Base-by-base conservation (phyloP, 2,329 filamentous ascomycete genomes). In the Aureobasidium musti region DNA sequence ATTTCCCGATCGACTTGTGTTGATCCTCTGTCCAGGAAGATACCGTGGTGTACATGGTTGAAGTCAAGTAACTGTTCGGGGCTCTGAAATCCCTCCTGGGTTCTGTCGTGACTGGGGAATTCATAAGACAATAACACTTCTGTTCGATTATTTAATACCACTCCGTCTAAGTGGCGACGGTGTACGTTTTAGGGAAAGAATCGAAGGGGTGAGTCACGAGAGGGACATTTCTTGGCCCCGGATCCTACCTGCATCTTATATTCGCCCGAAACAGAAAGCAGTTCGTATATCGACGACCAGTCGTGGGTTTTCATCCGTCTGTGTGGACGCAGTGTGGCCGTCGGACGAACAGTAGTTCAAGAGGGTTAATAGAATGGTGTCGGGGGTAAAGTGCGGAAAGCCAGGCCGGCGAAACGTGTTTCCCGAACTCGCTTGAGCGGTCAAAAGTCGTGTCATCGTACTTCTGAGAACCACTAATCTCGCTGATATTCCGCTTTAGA, bases 111-210 rank as follows among this genome's bases (percentile, higher is more conserved):
- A n/a, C n/a, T n/a, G n/a, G n/a, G n/a, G n/a, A n/a, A n/a, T n/a
- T n/a, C n/a, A n/a, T n/a, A n/a, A n/a, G n/a, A n/a, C n/a, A n/a
- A n/a, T n/a, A n/a, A n/a, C n/a, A n/a, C n/a, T n/a, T n/a, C n/a
- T n/a, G n/a, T n/a, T n/a, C n/a, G n/a, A n/a, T n/a, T n/a, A n/a
- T n/a, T n/a, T n/a, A n/a, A n/a, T n/a, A n/a, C n/a, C n/a, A n/a
- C n/a, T n/a, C n/a, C n/a, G n/a, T n/a, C n/a, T n/a, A n/a, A n/a
- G n/a, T n/a, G n/a, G n/a, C n/a, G n/a, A n/a, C n/a, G 45, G 59
- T 63, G 59, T 52, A 10, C 59, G 33, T 7, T 50, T 63, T 39
- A 13, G n/a, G n/a, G n/a, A n/a, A n/a, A n/a, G n/a, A n/a, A n/a
- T n/a, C n/a, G 59, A 39, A 47, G 26, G 23, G 35, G 47, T 47